Evolutionary conservation across 805 yeast species (phyloP).

Genomic region (Candida peoriensis): DNA sequence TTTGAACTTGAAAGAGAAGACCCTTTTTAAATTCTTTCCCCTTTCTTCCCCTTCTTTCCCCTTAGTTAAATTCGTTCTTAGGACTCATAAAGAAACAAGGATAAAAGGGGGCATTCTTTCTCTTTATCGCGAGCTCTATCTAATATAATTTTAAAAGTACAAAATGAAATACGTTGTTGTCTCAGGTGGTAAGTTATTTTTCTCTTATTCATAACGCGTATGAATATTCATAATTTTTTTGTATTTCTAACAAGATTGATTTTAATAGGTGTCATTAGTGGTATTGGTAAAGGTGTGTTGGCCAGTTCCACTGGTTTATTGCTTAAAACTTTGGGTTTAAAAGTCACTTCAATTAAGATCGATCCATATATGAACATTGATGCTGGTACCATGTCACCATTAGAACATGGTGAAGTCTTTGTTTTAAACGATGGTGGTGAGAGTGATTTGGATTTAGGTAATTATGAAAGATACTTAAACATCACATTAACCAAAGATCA

Average conservation of each 20-base stretch:
- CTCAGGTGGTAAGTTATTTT: conserved; percentile 66
- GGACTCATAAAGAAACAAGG: too few species aligned
- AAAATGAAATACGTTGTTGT: conserved; percentile 98
- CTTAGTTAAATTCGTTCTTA: too few species aligned
- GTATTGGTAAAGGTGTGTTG: conserved; percentile 97
- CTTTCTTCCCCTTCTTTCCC: too few species aligned
- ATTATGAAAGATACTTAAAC: conserved; percentile 94
- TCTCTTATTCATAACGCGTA: not conserved
- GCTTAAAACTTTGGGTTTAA: conserved; percentile 86
- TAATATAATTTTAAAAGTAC: conserved; percentile 10
- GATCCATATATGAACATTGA: conserved; percentile 99
- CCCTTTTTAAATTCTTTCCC: too few species aligned
- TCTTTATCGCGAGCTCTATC: not conserved
- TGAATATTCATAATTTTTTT: not conserved
- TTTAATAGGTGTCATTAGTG: conserved; percentile 72
- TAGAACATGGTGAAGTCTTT: conserved; percentile 98
- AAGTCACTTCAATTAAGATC: conserved; percentile 95
- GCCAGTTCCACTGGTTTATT: conserved; percentile 97
- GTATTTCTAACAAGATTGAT: not conserved
- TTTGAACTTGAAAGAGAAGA: too few species aligned
- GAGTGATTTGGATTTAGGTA: conserved; percentile 96
- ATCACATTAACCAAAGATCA: conserved; percentile 91
- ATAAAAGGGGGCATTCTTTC: not conserved
- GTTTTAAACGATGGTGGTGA: conserved; percentile 99
- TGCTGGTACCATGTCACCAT: conserved; percentile 99